Base-by-base conservation (phyloP, 2,329 filamentous ascomycete genomes). In the Trichoderma simmonsii region DNA sequence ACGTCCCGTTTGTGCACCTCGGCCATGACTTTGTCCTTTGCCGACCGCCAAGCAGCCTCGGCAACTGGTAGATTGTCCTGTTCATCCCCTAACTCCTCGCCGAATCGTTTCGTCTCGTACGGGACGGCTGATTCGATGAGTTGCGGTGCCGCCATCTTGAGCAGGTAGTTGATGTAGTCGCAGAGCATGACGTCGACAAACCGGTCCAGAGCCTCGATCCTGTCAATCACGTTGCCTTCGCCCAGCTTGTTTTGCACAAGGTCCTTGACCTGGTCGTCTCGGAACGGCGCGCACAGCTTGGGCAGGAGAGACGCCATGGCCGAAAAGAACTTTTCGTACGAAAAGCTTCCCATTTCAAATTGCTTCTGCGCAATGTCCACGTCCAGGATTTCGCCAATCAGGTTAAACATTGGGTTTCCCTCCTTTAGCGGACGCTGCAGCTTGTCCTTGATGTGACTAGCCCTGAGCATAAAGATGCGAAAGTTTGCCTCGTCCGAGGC, bases 111-210 rank as follows among this genome's bases (percentile, higher is more conserved):
- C n/a, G 89, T 86, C 78, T 96, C 93, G 79, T 95, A 95, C 18
- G 89, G 86, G 1, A 90, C 83, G 2, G 92, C 90, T 74, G 93
- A 90, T 74, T 91, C 88, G 69, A 94, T 89, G 67, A 96, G 86
- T 6, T 89, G 88, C 0, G 92, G 92, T 2, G 91, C 91, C 0
- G 90, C 90, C 32, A 91, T 87, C 79, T 90, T 89, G 64, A 96
- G 84, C 76, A 95, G 86, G 78, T 93, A 95, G 79, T 96, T 96
- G 73, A 92, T 91, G 77, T 95, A 94, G 77, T 96, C 93, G 72
- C 93, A 89, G 28, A 92, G 88, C 83, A 95, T 91, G 43, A 92
- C 83, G 77, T 96, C 92, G 71, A 95, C 92, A 75, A 93, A 92
- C 34, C 90, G 88, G 69, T 94, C 88, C 2, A 96, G 85, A 15